Conservation (phyloP, 768 basidiomycete species). For the Leccinum pellstonianum region DNA sequence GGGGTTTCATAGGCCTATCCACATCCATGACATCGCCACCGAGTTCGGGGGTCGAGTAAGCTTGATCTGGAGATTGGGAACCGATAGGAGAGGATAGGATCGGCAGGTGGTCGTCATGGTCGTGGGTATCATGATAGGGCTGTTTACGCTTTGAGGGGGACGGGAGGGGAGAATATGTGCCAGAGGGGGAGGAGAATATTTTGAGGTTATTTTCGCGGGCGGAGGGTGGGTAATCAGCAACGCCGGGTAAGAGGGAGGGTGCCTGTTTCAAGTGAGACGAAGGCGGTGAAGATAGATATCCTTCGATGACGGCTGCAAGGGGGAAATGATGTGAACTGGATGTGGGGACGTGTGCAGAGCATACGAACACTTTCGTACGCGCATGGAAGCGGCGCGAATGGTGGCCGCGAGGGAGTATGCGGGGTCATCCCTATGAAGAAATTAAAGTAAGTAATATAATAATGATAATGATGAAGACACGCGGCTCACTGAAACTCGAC, state of each 20-base stretch:
- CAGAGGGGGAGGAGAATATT: constrained; percentile 40
- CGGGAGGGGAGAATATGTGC: constrained; percentile 31
- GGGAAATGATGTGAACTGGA: constrained; percentile 31
- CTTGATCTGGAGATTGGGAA: constrained; percentile 26
- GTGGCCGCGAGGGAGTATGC: constrained; percentile 38
- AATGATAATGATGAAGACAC: neutral
- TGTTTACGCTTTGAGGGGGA: constrained; percentile 41
- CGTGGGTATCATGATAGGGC: constrained; percentile 20
- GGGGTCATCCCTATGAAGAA: neutral
- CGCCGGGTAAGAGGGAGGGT: constrained; percentile 21
- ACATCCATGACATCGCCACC: constrained; percentile 30
- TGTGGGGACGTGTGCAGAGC: constrained; percentile 17
- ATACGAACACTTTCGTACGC: constrained; percentile 59
- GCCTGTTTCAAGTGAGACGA: constrained; percentile 32
- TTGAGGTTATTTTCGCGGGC: constrained; percentile 56
- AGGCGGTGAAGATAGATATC: constrained; percentile 50
- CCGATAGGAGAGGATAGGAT: constrained; percentile 17
- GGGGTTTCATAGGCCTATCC: constrained; percentile 37
- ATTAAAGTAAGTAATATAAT: neutral
- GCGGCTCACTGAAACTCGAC: constrained; percentile 27
- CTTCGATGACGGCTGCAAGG: constrained; percentile 56
- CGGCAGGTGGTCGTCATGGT: constrained; percentile 18
- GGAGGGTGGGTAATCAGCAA: constrained; percentile 45
- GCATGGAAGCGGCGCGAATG: constrained; percentile 56
- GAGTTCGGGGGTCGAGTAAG: constrained; percentile 22